Evolutionary conservation across 2,329 filamentous ascomycete genomes (phyloP).

Genomic region (Beauveria rudraprayagi): DNA sequence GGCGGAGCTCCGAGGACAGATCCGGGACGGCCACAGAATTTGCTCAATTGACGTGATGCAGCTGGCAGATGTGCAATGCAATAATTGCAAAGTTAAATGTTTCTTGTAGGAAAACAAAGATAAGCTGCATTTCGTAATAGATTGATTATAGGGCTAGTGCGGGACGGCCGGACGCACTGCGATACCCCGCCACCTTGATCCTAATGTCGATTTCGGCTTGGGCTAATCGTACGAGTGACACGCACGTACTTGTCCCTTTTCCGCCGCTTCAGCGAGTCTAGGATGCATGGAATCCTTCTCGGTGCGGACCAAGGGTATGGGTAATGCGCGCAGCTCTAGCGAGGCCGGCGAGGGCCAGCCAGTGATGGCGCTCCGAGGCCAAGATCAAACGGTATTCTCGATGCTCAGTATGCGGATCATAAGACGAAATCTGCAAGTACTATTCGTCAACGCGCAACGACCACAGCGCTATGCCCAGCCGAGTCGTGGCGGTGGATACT

Average conservation of each 20-base stretch:
- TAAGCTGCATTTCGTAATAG: background rate
- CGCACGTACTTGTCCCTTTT: background rate
- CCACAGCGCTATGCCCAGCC: background rate
- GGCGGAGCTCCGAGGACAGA: conserved; percentile 9
- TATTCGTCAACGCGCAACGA: conserved; percentile 3
- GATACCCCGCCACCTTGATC: conserved; percentile 3
- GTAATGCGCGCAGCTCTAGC: conserved; percentile 2
- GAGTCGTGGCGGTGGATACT: background rate
- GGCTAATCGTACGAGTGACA: background rate
- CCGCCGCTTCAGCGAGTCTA: background rate
- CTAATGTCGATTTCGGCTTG: background rate
- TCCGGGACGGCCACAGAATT: background rate
- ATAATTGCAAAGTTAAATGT: background rate
- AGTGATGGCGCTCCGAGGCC: background rate
- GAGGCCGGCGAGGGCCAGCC: background rate
- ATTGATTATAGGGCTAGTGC: background rate
- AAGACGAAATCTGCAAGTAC: conserved; percentile 5
- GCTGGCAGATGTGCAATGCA: background rate
- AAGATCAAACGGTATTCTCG: background rate
- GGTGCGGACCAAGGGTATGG: background rate
- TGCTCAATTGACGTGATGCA: background rate
- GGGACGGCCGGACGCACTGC: background rate
- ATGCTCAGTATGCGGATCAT: background rate
- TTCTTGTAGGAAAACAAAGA: background rate
- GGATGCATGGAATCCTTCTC: background rate